phyloP scores from a whole-genome alignment of 2,329 filamentous ascomycete species.

The Exophiala phaeomuriformis region DNA sequence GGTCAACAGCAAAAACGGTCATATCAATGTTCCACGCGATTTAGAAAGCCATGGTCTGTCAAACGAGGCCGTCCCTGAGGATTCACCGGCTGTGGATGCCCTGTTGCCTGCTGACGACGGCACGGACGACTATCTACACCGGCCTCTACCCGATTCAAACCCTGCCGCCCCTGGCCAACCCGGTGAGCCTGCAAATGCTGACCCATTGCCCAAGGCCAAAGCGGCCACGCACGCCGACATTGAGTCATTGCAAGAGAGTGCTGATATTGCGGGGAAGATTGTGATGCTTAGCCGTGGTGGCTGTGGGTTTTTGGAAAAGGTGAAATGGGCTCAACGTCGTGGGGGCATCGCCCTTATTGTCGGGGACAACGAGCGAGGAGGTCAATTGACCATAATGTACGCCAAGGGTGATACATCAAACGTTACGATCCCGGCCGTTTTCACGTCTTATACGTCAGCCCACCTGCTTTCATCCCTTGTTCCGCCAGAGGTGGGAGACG shows the following conservation, averaged over 20 bases:
- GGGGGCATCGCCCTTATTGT: slow-evolving; percentile 87
- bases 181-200: slow-evolving; percentile 31
- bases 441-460: slow-evolving; percentile 90
- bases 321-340: slow-evolving; percentile 89
- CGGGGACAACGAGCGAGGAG: slow-evolving; percentile 83
- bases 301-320: slow-evolving; percentile 94
- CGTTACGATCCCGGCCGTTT: slow-evolving; percentile 85
- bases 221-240: slow-evolving; percentile 69
- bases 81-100: slow-evolving; percentile 9
- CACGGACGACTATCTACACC: slow-evolving; percentile 76
- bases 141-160: slow-evolving; percentile 44
- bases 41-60: neutral
- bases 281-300: slow-evolving; percentile 86
- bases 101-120: slow-evolving; percentile 54
- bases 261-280: slow-evolving; percentile 88
- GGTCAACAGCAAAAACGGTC: neutral
- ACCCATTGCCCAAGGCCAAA: slow-evolving; percentile 27
- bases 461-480: slow-evolving; percentile 84
- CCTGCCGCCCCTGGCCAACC: slow-evolving; percentile 32
- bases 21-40: slow-evolving; percentile 11
- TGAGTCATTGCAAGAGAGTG: slow-evolving; percentile 80
- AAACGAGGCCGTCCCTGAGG: slow-evolving; percentile 2
- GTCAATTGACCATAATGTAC: slow-evolving; percentile 92
- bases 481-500: slow-evolving; percentile 58
- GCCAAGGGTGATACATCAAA: slow-evolving; percentile 95